A percentile compares a stretch with the other conserved stretches of the same genome.
phyloP scores from a whole-genome alignment of 768 basidiomycete species.

The Naematelia aurantialba region DNA sequence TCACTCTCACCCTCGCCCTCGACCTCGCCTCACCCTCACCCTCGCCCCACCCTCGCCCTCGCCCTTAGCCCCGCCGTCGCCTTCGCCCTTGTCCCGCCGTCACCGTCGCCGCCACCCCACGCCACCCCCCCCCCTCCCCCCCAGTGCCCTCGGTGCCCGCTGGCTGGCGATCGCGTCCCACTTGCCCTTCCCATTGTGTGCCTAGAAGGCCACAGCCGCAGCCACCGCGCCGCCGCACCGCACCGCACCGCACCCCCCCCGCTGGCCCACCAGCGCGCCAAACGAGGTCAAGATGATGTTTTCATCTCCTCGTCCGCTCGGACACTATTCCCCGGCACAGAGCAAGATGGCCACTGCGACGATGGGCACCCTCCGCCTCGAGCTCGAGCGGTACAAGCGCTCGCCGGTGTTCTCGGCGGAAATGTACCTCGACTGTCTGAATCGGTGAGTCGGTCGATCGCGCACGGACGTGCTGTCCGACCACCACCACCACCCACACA shows the following conservation, averaged over 20 bases:
- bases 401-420: slow-evolving; percentile 30
- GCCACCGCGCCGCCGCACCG: not conserved
- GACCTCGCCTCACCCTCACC: too few species aligned
- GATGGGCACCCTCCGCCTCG: slow-evolving; percentile 30
- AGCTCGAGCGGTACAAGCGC: slow-evolving; percentile 35
- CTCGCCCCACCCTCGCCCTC: too few species aligned
- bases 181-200: too few species aligned
- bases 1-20: too few species aligned
- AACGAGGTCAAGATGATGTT: slow-evolving; percentile 34
- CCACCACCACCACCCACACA: not conserved
- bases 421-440: slow-evolving; percentile 36
- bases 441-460: slow-evolving; percentile 28
- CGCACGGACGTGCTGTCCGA: not conserved
- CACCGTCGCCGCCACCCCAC: too few species aligned
- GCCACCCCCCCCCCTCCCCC: too few species aligned
- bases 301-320: slow-evolving; percentile 37
- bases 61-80: too few species aligned
- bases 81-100: too few species aligned
- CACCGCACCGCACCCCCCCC: not conserved
- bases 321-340: slow-evolving; percentile 35
- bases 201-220: not conserved
- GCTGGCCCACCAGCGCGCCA: not conserved
- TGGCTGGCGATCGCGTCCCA: too few species aligned
- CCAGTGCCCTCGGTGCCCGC: too few species aligned
- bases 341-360: slow-evolving; percentile 41